Evolutionary conservation across 1,139 yeast genomes (phyloP), one percentile per base, ranked within the genome.

Genomic region (Hyphopichia pseudoburtonii): DNA sequence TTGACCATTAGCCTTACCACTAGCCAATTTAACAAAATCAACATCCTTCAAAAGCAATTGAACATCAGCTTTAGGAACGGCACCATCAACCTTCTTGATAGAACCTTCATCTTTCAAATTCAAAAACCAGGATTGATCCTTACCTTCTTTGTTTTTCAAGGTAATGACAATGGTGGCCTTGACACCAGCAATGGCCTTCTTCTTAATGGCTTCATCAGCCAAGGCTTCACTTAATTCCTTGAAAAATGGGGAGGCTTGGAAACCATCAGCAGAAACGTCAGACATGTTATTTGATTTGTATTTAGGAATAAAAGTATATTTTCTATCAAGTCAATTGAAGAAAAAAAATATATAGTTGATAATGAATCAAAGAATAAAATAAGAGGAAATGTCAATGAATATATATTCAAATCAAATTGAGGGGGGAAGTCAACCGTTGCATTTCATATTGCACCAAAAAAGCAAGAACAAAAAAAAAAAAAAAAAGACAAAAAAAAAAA

Each of bases 1-100:
- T 64, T 86, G 95, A 41, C 95, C 89, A 60, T 82, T 83, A 46
- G 88, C 82, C 70, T 85, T 83, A 50, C 94, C 94, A 45, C 71
- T 66, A 39, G 86, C 86, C 52, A 86, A 75, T 58, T 76, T 80
- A 50, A 75, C 82, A 52, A 86, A 79, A 51, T 80, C 82, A 43
- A 68, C 66, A 55, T 86, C 95, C 48, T 69, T 69, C 51, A 86
- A 68, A 47, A 73, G 64, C 59, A 86, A 77, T 46, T 76, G 82
- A 47, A 86, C 82, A 52, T 86, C 94, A 39, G 80, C 73, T 60
- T 75, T 76, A 47, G 75, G 74, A 16, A 74, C 62, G 36, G 74
- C 67, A 32, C 34, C 34, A 35, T 67, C 69, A 33, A 70, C 78
- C 56, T 75, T 73, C 40, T 62, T 63, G 41, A 83, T 66, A 24